A percentile compares a stretch with the other conserved stretches of the same genome.
phyloP scores from a whole-genome alignment of 2,329 filamentous ascomycete species.

The Pezicula rhizophila region DNA sequence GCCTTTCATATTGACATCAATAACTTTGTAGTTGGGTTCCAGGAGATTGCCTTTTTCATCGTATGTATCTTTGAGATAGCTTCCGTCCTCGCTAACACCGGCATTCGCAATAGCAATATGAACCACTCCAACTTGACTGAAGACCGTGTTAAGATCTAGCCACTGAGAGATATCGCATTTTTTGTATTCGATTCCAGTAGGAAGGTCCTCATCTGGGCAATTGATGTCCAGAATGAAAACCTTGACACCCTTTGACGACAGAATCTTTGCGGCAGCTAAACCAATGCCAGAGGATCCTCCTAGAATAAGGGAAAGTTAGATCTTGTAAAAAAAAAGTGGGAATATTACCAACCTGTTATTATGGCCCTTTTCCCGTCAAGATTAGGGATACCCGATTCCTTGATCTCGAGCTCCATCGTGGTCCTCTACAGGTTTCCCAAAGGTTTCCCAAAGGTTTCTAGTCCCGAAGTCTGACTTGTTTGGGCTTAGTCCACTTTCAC shows the following conservation, averaged over 20 bases:
- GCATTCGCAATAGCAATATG: conserved; percentile 32
- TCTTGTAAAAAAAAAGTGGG: too few relatives aligned
- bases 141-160: too few relatives aligned
- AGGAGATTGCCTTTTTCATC: conserved; percentile 23
- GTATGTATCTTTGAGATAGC: conserved; percentile 28
- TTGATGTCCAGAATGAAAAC: not conserved
- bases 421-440: too few relatives aligned
- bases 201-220: not conserved
- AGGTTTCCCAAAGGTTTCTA: too few relatives aligned
- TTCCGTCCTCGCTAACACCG: conserved; percentile 24
- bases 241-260: not conserved
- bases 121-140: conserved; percentile 3
- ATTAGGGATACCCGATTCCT: too few relatives aligned
- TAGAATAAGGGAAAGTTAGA: not conserved
- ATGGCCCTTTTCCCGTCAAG: too few relatives aligned
- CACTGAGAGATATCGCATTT: too few relatives aligned
- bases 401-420: too few relatives aligned
- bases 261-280: not conserved
- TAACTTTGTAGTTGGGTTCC: conserved; percentile 23
- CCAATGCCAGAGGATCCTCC: not conserved
- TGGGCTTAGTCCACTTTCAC: too few relatives aligned
- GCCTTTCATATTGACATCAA: conserved; percentile 30
- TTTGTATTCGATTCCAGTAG: too few relatives aligned
- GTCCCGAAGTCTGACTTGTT: too few relatives aligned
- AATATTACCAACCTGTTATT: too few relatives aligned